Conservation (phyloP, 768 basidiomycete species). For the Rhodotorula diobovata region DNA sequence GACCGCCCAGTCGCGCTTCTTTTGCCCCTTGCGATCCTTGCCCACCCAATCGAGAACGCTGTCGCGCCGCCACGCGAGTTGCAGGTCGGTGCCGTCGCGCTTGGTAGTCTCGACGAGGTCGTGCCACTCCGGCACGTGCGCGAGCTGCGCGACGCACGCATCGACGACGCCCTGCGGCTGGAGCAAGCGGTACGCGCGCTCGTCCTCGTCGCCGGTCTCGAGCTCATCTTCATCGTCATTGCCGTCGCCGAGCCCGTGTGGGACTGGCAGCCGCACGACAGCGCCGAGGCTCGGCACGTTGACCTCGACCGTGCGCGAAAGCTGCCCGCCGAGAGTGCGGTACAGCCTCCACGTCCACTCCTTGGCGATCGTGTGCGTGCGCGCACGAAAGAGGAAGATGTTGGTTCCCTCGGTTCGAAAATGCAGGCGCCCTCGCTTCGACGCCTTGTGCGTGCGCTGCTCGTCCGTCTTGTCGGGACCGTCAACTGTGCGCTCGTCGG, state of each 20-base stretch:
- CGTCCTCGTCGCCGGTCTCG: slow-evolving; percentile 46
- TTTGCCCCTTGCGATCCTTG: slow-evolving; percentile 60
- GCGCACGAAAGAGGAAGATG: slow-evolving; percentile 78
- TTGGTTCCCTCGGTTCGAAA: slow-evolving; percentile 63
- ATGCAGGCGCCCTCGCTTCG: slow-evolving; percentile 54
- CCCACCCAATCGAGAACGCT: slow-evolving; percentile 76
- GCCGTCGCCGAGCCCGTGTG: slow-evolving; percentile 6
- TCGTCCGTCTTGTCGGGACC: slow-evolving; percentile 27
- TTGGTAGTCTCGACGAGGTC: slow-evolving; percentile 58
- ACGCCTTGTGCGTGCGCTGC: slow-evolving; percentile 39
- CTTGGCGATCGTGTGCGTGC: slow-evolving; percentile 67
- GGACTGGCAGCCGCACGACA: slow-evolving; percentile 44
- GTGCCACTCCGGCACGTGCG: slow-evolving; percentile 60
- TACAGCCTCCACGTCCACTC: slow-evolving; percentile 91
- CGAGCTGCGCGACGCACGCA: slow-evolving; percentile 59
- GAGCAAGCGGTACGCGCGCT: slow-evolving; percentile 44
- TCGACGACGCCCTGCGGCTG: slow-evolving; percentile 61
- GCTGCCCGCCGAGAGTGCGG: slow-evolving; percentile 65
- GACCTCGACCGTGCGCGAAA: slow-evolving; percentile 69
- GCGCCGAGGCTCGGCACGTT: slow-evolving; percentile 58
- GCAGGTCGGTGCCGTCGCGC: slow-evolving; percentile 52
- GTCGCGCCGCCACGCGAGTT: slow-evolving; percentile 60
- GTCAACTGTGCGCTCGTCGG: neutral
- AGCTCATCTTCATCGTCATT: slow-evolving; percentile 48
- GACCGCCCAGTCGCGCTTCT: slow-evolving; percentile 50